These are phyloP conservation scores for Phytophthora sansomeana DNA, from an alignment of 352 stramenopile genomes.

Conservation along the genomic window DNA sequence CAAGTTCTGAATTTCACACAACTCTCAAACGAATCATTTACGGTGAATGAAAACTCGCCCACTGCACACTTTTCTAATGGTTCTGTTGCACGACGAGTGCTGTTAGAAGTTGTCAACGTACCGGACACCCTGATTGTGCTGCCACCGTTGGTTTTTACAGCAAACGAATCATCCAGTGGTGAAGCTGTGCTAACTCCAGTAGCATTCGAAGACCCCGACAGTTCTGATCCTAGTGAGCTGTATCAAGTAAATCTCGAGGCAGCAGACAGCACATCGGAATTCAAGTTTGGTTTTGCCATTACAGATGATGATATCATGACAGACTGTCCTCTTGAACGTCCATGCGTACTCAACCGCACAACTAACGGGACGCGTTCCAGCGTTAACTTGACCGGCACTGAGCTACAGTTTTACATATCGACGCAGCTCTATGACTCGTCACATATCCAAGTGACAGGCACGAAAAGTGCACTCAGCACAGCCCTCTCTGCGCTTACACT, in stretches of 20 bases:
- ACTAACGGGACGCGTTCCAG: conserved; percentile 39
- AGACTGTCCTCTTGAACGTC: conserved; percentile 54
- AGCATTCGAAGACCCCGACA: conserved; percentile 65
- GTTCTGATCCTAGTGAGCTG: conserved; percentile 23
- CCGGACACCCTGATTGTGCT: conserved; percentile 57
- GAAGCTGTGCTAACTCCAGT: conserved; percentile 45
- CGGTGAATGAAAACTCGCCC: conserved; percentile 20
- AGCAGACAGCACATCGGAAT: conserved; percentile 36
- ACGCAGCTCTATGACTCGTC: conserved; percentile 51
- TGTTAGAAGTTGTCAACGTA: conserved; percentile 59
- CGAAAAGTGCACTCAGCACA: conserved; percentile 40
- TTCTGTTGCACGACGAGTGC: conserved; percentile 37
- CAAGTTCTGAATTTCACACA: conserved; percentile 22
- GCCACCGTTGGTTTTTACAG: conserved; percentile 48
- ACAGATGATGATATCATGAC: conserved; percentile 64
- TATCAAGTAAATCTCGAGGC: conserved; percentile 63
- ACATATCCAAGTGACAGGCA: conserved; percentile 55
- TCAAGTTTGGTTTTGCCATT: conserved; percentile 57
- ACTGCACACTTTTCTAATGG: conserved; percentile 20
- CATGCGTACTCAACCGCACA: conserved; percentile 53
- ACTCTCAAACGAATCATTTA: conserved; percentile 10
- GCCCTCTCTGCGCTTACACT: conserved; percentile 47
- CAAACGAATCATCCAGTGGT: conserved; percentile 24
- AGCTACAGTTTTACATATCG: conserved; percentile 39
- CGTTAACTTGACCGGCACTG: conserved; percentile 22